Evolutionary conservation across 208 protist species (phyloP).

Genomic region (Leishmania tarentolae): DNA sequence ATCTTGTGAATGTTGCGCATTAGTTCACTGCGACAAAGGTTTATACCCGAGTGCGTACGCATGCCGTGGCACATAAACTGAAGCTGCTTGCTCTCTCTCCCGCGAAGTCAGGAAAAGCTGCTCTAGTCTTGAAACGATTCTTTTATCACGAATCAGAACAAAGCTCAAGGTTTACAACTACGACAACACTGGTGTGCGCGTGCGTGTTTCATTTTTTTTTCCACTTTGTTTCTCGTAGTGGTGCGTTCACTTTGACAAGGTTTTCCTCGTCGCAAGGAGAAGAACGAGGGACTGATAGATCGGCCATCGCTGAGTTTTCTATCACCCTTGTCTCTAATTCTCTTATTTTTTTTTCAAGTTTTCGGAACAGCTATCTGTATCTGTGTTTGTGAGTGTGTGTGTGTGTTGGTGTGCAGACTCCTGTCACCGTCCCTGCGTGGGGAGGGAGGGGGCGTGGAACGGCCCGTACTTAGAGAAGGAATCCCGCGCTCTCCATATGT

Average conservation of each 20-base stretch:
- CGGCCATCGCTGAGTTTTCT: neutral
- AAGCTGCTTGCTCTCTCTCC: neutral
- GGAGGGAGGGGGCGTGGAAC: neutral
- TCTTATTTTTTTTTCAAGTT: neutral
- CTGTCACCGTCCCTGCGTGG: neutral
- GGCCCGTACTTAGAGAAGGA: neutral
- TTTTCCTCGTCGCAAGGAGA: neutral
- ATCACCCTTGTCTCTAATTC: neutral
- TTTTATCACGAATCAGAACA: neutral
- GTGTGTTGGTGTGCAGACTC: neutral
- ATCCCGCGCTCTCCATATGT: neutral
- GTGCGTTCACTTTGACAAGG: neutral
- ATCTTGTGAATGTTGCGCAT: neutral
- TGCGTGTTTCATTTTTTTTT: constrained; percentile 1
- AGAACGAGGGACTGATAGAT: neutral
- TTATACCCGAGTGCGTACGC: neutral
- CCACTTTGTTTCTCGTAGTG: neutral
- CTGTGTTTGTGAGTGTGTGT: neutral
- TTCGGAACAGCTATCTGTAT: too few relatives aligned
- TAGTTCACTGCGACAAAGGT: neutral
- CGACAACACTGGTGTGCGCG: neutral
- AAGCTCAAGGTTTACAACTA: neutral
- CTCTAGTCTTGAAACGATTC: neutral
- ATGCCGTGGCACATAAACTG: neutral
- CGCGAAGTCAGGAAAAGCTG: neutral